Percentiles rank a stretch among this genome's conserved stretches.
Conservation (phyloP, 2,329 filamentous ascomycete genomes). For the Lachnellula arida region DNA sequence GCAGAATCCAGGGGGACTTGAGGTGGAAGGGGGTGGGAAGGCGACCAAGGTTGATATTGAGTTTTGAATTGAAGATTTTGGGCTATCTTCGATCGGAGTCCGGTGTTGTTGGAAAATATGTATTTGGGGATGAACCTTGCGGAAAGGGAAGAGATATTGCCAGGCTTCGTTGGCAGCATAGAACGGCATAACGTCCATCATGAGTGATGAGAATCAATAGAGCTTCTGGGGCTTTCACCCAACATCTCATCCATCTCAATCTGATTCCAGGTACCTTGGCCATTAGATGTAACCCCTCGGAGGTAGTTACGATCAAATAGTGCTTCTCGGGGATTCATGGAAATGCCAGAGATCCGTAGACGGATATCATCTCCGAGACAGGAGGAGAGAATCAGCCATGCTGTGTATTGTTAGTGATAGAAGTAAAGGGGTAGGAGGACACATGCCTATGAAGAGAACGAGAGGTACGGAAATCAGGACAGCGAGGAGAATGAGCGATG, state of each 20-base stretch:
- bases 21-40: conserved; percentile 26
- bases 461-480: conserved; percentile 22
- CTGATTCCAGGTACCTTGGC: conserved; percentile 33
- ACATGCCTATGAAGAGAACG: conserved; percentile 28
- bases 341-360: conserved; percentile 19
- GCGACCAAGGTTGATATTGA: conserved; percentile 32
- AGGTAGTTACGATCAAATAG: conserved; percentile 31
- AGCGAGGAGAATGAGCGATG: conserved; percentile 21
- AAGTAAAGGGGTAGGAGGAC: not conserved
- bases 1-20: conserved; percentile 24
- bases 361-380: conserved; percentile 32
- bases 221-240: conserved; percentile 28
- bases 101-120: not conserved
- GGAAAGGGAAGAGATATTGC: too few species aligned
- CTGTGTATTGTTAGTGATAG: conserved; percentile 36
- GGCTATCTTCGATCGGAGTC: not conserved
- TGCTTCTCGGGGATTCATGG: conserved; percentile 26
- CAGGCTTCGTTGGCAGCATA: too few species aligned
- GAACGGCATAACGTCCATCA: not conserved
- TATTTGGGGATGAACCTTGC: not conserved
- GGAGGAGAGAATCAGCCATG: conserved; percentile 33
- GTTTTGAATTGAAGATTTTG: conserved; percentile 20
- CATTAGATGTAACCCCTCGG: conserved; percentile 28
- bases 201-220: conserved; percentile 18
- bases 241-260: conserved; percentile 33